Base-by-base conservation (phyloP, 306 rosid genomes). In the Malus sylvestris region DNA sequence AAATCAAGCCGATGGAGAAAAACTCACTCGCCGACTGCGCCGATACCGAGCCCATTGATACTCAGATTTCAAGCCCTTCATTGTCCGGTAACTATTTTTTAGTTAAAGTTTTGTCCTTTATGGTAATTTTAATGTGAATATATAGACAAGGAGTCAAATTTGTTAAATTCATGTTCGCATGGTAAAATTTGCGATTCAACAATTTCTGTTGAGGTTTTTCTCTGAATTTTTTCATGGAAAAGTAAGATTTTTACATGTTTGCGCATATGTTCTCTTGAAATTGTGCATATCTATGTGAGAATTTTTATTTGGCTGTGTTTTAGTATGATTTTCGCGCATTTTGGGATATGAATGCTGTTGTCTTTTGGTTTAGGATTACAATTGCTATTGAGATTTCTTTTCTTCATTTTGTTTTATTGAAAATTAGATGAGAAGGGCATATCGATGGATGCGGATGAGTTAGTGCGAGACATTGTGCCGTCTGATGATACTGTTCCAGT, bases 21-120 rank as follows among this genome's bases (percentile, higher is more conserved):
- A 30, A 55, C 20, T 62, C 82, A 40, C 16, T 65, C 57, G 62
- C 23, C 40, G 81, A 76, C 77, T 29, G 67, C 42, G 66, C 75
- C 55, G 55, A 40, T 1, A 88, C 91, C 22, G 82, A 87, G 66
- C 78, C 86, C 25, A 66, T 85, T 76, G 87, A 87, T 33, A 57
- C 75, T 73, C 70, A 73, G 51, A 53, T 73, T 59, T 74, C 85
- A 4, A 80, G 69, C 61, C 79, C 88, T 51, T 68, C 81, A 4
- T 40, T 27, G 2, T 62, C 81, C 70, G 85, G 96, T 88, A 77
- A 76, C 55, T 5, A 27, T 61, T 27, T 27, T 62, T 29, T 29
- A 23, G 66, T 55, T 13, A 11, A 35, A 38, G 20, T 49, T 64
- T 18, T 45, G 8, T 5, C n/a, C 4, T 45, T 74, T 62, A 10